Evolutionary conservation across 306 rosid genomes (phyloP).

Genomic region (Begonia fuchsioides): DNA sequence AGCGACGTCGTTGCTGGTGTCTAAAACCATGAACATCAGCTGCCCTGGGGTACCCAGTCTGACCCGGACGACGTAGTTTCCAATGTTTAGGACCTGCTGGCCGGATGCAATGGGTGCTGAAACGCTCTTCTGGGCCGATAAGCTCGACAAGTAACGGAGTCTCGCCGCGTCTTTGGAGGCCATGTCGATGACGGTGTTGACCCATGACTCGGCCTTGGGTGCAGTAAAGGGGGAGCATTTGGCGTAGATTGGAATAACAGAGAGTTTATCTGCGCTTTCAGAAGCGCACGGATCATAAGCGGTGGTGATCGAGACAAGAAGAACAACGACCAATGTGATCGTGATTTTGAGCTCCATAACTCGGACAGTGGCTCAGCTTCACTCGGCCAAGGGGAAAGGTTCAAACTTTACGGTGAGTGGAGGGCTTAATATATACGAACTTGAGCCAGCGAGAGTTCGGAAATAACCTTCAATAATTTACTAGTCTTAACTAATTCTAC

Average conservation of each 20-base stretch:
- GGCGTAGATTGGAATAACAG: conserved; percentile 61
- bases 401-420: not conserved
- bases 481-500: not conserved
- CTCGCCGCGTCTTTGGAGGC: conserved; percentile 64
- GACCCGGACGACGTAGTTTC: conserved; percentile 61
- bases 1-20: conserved; percentile 72
- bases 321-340: conserved; percentile 14
- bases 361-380: conserved; percentile 6
- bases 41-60: conserved; percentile 67
- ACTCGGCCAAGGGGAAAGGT: not conserved
- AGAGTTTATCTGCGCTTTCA: conserved; percentile 26
- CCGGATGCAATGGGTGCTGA: conserved; percentile 69
- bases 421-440: not conserved
- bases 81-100: conserved; percentile 47
- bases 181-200: conserved; percentile 44
- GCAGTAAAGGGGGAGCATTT: conserved; percentile 76
- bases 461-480: not conserved
- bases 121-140: conserved; percentile 34
- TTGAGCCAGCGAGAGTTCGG: not conserved
- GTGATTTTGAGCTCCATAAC: conserved; percentile 31
- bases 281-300: conserved; percentile 45
- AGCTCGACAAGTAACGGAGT: conserved; percentile 41
- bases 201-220: conserved; percentile 46
- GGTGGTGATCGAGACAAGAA: conserved; percentile 9
- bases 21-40: conserved; percentile 59